Conservation (phyloP, 148 eudicot genomes). For the Persicaria maculosa region DNA sequence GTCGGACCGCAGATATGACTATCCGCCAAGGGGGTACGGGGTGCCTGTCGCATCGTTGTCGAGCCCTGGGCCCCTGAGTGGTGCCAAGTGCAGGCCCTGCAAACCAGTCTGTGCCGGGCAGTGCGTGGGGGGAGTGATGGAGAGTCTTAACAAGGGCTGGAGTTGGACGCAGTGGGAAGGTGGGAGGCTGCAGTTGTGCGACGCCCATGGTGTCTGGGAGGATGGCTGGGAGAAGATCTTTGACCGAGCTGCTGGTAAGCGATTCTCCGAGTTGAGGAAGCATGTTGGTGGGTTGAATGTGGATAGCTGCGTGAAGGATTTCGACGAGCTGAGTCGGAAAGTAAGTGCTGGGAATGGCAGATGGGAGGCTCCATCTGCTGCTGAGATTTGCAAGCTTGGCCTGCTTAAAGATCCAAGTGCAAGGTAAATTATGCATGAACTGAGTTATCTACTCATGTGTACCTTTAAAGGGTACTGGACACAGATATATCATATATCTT, state of each 20-base stretch:
- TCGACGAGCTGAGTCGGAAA: slow-evolving; percentile 39
- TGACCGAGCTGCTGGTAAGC: slow-evolving; percentile 41
- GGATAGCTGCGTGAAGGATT: slow-evolving; percentile 49
- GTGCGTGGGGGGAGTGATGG: slow-evolving; percentile 56
- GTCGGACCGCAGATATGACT: slow-evolving; percentile 54
- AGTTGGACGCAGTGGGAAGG: slow-evolving; percentile 72
- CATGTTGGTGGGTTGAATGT: slow-evolving; percentile 30
- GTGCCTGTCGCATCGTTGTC: slow-evolving; percentile 79
- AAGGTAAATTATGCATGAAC: neutral
- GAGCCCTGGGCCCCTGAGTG: slow-evolving; percentile 70
- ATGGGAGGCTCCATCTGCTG: slow-evolving; percentile 56
- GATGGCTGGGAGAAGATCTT: slow-evolving; percentile 60
- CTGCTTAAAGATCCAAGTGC: slow-evolving; percentile 11
- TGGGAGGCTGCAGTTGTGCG: slow-evolving; percentile 48
- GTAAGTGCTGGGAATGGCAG: slow-evolving; percentile 17
- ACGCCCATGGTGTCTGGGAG: slow-evolving; percentile 69
- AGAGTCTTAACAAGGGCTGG: slow-evolving; percentile 42
- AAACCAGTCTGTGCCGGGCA: slow-evolving; percentile 35
- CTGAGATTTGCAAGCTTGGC: slow-evolving; percentile 60
- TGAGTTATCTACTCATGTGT: neutral
- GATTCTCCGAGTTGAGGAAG: slow-evolving; percentile 40
- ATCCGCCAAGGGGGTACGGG: slow-evolving; percentile 49
- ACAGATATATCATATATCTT: neutral
- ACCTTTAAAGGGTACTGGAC: no score
- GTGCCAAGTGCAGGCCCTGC: slow-evolving; percentile 92